These are phyloP conservation scores for Peronospora farinosa DNA, from an alignment of 352 stramenopile genomes.

Conservation along the genomic window DNA sequence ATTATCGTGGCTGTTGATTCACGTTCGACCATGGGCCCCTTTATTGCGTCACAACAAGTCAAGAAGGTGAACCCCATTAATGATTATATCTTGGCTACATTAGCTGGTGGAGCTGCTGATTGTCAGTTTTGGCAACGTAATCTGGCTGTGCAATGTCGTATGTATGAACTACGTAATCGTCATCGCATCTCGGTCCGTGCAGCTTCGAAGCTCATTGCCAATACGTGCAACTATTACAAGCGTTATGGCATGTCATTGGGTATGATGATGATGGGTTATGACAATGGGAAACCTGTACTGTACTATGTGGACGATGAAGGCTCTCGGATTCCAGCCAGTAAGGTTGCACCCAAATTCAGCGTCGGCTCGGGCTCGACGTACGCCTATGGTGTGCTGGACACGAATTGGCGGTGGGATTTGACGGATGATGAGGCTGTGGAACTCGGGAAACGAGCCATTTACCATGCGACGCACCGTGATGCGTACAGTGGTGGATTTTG, in stretches of 20 bases:
- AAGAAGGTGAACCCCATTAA: slow-evolving; percentile 99
- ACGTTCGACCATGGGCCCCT: slow-evolving; percentile 96
- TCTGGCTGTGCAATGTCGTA: slow-evolving; percentile 90
- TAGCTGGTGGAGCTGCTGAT: slow-evolving; percentile 97
- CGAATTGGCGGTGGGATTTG: slow-evolving; percentile 92
- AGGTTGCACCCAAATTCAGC: slow-evolving; percentile 94
- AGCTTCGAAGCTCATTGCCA: slow-evolving; percentile 97
- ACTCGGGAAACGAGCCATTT: slow-evolving; percentile 98
- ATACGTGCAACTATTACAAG: slow-evolving; percentile 97
- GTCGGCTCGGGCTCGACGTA: slow-evolving; percentile 98
- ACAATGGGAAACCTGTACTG: slow-evolving; percentile 95
- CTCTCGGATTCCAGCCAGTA: slow-evolving; percentile 94
- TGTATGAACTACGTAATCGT: slow-evolving; percentile 99
- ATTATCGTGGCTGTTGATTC: slow-evolving; percentile 99
- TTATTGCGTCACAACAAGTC: slow-evolving; percentile 97
- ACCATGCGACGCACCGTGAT: slow-evolving; percentile 99
- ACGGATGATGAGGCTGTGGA: slow-evolving; percentile 99
- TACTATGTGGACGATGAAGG: slow-evolving; percentile 99
- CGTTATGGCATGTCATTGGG: slow-evolving; percentile 92
- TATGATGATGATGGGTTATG: slow-evolving; percentile 99
- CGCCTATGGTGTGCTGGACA: slow-evolving; percentile 98
- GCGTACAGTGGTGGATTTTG: slow-evolving; percentile 96
- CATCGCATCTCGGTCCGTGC: slow-evolving; percentile 98
- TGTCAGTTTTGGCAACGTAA: slow-evolving; percentile 99
- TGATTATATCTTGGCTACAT: slow-evolving; percentile 98